Evolutionary conservation across 768 basidiomycete genomes (phyloP), one percentile per base, ranked within the genome.

Genomic region (Russula ochroleuca): DNA sequence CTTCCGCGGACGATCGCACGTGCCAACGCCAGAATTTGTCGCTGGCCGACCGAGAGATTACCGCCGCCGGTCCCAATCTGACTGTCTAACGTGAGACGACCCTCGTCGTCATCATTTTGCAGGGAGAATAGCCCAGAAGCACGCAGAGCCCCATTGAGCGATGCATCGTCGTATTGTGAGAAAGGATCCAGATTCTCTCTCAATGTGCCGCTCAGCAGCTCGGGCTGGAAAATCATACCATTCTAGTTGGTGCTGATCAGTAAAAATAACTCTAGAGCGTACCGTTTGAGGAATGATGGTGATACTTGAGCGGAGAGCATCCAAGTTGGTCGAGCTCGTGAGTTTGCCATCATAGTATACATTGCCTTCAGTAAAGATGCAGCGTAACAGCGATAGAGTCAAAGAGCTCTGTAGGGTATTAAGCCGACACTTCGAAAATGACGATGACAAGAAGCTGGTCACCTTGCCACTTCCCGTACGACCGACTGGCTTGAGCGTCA

Each of bases 151-250:
- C 76, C 77, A 58, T 83, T 80, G 17, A 85, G 74, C 5, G 71
- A 74, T 0, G 79, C 75, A 62, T 87, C 85, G 49, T 84, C 81
- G 63, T 82, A 75, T 62, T 82, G 76, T 8, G 70, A 75, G 67
- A 85, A 86, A 0, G 84, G 85, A 69, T 86, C 85, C n/a, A 86
- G 72, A 67, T 85, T 86, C 58, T 76, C 75, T 35, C 85, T 78
- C 23, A 86, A 72, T 3, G 80, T 80, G 5, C 85, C 85, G 41
- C 79, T 80, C 35, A 85, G 71, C 0, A 86, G 72, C 55, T 83
- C 80, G 40, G 81, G 80, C 76, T 79, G 59, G 25, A 28, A n/a
- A 21, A 11, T 38, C 4, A 21, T 13, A 47, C 5, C 5, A 14
- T 1, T 38, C 72, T 49, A 63, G 72, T 67, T 28, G 37, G 13